Evolutionary conservation across 1,284 basidiomycete genomes (phyloP).

Genomic region (Inonotus obliquus): DNA sequence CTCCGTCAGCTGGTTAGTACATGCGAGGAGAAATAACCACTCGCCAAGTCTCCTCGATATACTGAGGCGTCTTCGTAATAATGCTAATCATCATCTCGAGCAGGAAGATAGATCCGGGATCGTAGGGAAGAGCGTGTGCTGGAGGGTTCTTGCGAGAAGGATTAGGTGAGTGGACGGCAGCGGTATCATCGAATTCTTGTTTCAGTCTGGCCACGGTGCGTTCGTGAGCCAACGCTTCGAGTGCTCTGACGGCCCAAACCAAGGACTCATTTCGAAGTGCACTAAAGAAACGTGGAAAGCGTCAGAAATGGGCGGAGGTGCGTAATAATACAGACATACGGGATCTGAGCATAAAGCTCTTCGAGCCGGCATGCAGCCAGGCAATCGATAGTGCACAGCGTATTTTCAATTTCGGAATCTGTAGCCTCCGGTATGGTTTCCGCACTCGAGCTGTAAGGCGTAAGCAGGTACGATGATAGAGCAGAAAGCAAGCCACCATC

Average conservation of each 20-base stretch:
- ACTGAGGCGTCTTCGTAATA: conserved; percentile 66
- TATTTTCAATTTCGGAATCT: conserved; percentile 89
- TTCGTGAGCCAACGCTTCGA: conserved; percentile 89
- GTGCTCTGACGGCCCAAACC: conserved; percentile 75
- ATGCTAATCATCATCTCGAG: conserved; percentile 93
- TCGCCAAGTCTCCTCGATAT: conserved; percentile 86
- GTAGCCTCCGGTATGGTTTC: conserved; percentile 81
- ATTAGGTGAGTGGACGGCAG: conserved; percentile 28
- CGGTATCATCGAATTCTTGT: conserved; percentile 57
- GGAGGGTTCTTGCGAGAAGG: conserved; percentile 30
- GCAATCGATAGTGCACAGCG: conserved; percentile 93
- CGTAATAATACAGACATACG: conserved; percentile 46
- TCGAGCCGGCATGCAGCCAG: conserved; percentile 92
- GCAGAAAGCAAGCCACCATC: conserved; percentile 93
- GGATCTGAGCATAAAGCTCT: conserved; percentile 90
- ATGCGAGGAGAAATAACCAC: conserved; percentile 23
- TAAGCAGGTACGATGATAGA: conserved; percentile 94
- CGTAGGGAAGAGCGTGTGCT: conserved; percentile 71
- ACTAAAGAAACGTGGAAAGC: conserved; percentile 29
- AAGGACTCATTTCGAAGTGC: conserved; percentile 75
- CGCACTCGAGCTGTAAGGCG: conserved; percentile 76
- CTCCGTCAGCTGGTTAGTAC: conserved; percentile 2
- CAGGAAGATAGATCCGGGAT: conserved; percentile 91
- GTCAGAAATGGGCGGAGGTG: conserved; percentile 12
- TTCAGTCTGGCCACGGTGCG: conserved; percentile 73